These are phyloP conservation scores for Sanghuangporus baumii DNA, from an alignment of 1,284 basidiomycete species.

Conservation along the genomic window DNA sequence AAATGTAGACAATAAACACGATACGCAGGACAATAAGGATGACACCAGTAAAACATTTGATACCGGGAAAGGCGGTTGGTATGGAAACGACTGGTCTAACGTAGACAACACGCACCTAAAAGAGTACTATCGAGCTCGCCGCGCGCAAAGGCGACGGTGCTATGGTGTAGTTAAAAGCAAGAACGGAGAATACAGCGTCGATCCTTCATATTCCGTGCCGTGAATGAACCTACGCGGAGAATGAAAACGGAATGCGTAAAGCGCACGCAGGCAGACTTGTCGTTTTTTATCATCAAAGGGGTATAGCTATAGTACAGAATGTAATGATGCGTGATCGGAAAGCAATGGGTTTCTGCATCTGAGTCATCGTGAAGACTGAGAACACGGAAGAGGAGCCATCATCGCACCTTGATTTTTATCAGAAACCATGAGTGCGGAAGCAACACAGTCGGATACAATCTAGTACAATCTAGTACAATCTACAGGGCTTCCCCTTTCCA, in stretches of 20 bases:
- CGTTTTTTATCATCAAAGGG: neutral
- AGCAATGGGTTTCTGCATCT: neutral
- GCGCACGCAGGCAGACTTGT: neutral
- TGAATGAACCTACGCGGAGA: neutral
- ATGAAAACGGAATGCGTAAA: neutral
- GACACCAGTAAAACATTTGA: neutral
- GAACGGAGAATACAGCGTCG: neutral
- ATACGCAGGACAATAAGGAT: neutral
- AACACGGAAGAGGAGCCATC: neutral
- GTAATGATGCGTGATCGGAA: neutral
- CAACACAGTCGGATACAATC: neutral
- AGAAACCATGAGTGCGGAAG: neutral
- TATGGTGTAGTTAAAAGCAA: neutral
- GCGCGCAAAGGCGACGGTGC: neutral
- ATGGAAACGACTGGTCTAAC: neutral
- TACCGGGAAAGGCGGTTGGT: neutral
- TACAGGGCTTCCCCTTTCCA: neutral
- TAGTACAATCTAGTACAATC: neutral
- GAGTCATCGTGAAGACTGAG: neutral
- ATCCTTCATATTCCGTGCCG: neutral
- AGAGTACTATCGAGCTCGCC: neutral
- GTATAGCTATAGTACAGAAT: neutral
- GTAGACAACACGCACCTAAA: neutral
- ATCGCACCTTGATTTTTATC: neutral
- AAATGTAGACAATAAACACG: neutral